These are phyloP conservation scores for Salvia rosmarinus DNA, from an alignment of 257 asterid genomes.

Conservation along the genomic window DNA sequence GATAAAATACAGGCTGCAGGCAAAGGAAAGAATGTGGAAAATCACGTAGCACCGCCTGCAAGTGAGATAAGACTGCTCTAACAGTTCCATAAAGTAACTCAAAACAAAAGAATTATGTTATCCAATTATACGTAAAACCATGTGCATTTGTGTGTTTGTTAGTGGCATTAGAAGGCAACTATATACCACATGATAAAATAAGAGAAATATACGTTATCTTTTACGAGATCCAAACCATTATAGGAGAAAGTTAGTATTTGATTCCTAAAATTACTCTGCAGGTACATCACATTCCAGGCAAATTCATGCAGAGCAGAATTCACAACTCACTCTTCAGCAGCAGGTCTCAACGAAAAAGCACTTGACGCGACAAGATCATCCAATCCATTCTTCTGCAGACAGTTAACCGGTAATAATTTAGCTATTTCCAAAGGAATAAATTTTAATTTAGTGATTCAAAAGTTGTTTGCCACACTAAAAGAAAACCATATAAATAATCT, in stretches of 20 bases:
- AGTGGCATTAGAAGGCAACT: slow-evolving; percentile 2
- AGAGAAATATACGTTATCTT: not conserved
- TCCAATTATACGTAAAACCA: not conserved
- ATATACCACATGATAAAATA: not conserved
- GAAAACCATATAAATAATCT: not conserved
- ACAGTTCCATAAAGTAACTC: not conserved
- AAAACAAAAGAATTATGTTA: not conserved
- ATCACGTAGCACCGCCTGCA: not conserved
- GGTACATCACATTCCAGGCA: slow-evolving; percentile 9
- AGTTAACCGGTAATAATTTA: slow-evolving; percentile 38
- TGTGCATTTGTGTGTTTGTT: not conserved
- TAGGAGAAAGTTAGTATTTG: not conserved
- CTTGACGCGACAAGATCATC: slow-evolving; percentile 79
- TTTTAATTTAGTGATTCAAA: slow-evolving; percentile 5
- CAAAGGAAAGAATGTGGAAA: not conserved
- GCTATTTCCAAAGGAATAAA: not conserved
- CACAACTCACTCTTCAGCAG: slow-evolving; percentile 75
- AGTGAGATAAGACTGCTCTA: slow-evolving; percentile 2
- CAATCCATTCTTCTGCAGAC: slow-evolving; percentile 83
- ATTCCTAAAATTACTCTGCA: slow-evolving; percentile 4
- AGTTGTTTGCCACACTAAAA: not conserved
- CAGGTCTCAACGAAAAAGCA: slow-evolving; percentile 77
- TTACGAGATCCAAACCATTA: not conserved
- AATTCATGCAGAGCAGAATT: slow-evolving; percentile 22
- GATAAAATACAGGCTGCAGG: slow-evolving; percentile 6